Percentiles rank a stretch among this genome's conserved stretches.
phyloP scores from a whole-genome alignment of 148 eudicot species.

The Nepenthes gracilis region DNA sequence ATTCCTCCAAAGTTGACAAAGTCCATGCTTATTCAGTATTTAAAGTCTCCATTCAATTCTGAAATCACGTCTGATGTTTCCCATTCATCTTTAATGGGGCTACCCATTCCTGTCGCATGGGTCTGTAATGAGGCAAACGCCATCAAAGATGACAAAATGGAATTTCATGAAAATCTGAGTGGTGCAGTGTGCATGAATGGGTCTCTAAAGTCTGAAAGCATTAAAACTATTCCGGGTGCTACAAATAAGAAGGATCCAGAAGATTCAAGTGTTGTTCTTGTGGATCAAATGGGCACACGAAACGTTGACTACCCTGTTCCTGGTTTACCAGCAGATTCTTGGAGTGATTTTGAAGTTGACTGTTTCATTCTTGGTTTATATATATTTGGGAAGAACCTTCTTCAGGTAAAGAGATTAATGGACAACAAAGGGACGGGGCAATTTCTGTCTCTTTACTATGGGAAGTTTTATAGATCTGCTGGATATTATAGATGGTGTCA shows the following conservation, averaged over 20 bases:
- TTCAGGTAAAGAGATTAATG: conserved; percentile 6
- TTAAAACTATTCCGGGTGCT: background rate
- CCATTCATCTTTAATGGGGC: conserved; percentile 9
- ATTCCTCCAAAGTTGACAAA: conserved; percentile 16
- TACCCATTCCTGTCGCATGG: conserved; percentile 21
- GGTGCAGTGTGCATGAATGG: background rate
- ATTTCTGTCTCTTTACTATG: conserved; percentile 24
- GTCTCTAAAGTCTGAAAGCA: background rate
- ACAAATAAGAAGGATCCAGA: background rate
- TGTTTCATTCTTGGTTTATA: conserved; percentile 8
- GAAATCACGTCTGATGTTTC: background rate
- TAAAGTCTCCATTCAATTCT: background rate
- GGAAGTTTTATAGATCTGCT: conserved; percentile 19
- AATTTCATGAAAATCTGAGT: background rate
- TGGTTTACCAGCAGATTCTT: conserved; percentile 6
- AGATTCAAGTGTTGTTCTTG: background rate
- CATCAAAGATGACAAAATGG: background rate
- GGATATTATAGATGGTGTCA: conserved; percentile 20
- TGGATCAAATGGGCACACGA: background rate
- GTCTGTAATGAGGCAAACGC: background rate
- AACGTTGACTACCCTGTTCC: conserved; percentile 6
- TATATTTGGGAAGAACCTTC: conserved; percentile 11
- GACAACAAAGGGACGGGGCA: conserved; percentile 16
- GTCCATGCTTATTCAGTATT: background rate
- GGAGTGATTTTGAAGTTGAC: conserved; percentile 11